A percentile compares a stretch with the other conserved stretches of the same genome.
phyloP scores from a whole-genome alignment of 305 asterid species.

The Rubia tinctorum region DNA sequence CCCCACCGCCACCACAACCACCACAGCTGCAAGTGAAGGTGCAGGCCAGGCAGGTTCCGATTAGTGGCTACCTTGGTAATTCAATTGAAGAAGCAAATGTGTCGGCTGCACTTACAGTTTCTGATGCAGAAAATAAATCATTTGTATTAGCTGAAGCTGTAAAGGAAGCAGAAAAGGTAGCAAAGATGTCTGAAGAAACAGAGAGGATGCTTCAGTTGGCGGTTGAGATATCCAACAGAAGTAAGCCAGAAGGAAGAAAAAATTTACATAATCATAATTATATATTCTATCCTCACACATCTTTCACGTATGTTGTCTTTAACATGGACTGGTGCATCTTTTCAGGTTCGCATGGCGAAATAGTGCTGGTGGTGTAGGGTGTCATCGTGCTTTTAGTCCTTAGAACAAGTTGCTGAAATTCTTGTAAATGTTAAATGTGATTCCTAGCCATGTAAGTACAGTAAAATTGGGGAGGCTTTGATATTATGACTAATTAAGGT shows the following conservation, averaged over 20 bases:
- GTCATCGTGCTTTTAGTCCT: not conserved
- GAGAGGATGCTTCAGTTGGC: conserved; percentile 35
- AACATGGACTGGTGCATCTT: not conserved
- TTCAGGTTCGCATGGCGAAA: conserved; percentile 25
- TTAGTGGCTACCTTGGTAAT: conserved; percentile 26
- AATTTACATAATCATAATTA: not conserved
- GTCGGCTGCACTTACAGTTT: conserved; percentile 41
- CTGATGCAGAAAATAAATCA: conserved; percentile 56
- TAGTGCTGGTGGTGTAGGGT: conserved; percentile 21
- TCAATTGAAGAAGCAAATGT: conserved; percentile 41
- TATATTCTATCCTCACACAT: not conserved
- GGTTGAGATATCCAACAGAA: conserved; percentile 38
- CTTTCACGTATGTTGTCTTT: not conserved
- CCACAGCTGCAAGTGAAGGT: not conserved
- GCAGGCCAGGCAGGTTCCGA: conserved; percentile 28
- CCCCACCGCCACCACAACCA: not conserved
- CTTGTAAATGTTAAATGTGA: conserved; percentile 5
- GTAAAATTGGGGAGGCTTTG: not conserved
- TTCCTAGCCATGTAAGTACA: conserved; percentile 6
- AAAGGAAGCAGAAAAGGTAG: conserved; percentile 47
- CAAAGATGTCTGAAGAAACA: conserved; percentile 54
- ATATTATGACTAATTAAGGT: not conserved
- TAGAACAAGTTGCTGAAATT: not conserved
- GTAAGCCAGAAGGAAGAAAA: conserved; percentile 22
- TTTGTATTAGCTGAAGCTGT: conserved; percentile 57